Evolutionary conservation across 495 filamentous ascomycete genomes (phyloP), one percentile per base, ranked within the genome.

Genomic region (Mycothermus thermophilus): DNA sequence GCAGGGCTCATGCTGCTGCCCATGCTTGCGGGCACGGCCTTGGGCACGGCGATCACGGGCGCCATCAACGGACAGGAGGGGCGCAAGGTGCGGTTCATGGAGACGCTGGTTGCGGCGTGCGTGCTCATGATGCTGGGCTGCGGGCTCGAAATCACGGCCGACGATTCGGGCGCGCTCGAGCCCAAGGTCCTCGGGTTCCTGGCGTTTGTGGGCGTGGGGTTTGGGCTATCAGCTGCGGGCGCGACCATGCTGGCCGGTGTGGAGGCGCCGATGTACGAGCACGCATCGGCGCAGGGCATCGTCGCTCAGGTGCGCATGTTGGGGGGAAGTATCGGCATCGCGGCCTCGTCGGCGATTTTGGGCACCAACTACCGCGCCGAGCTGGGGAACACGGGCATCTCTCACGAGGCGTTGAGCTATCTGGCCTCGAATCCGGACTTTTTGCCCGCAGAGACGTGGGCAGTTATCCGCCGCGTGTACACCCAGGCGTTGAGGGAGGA

Each of bases 1-100:
- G 67, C 77, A 2, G 77, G 75, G 10, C 41, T 79, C 11, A 57
- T 72, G 41, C 56, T 85, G 34, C 57, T 79, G 7, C 71, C 72
- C 5, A 65, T 75, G 54, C 45, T 75, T 10, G 67, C 44, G 24
- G 60, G 40, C 19, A 59, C 43, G 24, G 69, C 70, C 2, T 22
- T 69, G 12, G 69, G 68, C 0, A 69, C 64, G 7, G 44, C 47
- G 8, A 12, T 71, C 4, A 55, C 54, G 8, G 68, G 64, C 2
- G 43, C 33, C 0, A 7, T 61, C 33, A 62, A 58, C 28, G 41
- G 45, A 4, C 11, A 8, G 5, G 20, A 15, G 22, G 8, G 16
- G 28, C 47, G 49, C 24, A 43, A 47, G 30, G 43, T 55, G 26
- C 32, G 44, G 31, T 46, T 52, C n/a, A 51, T 47, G 17, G 59